Conservation (phyloP, 495 filamentous ascomycete species). For the Trichoderma reesei region DNA sequence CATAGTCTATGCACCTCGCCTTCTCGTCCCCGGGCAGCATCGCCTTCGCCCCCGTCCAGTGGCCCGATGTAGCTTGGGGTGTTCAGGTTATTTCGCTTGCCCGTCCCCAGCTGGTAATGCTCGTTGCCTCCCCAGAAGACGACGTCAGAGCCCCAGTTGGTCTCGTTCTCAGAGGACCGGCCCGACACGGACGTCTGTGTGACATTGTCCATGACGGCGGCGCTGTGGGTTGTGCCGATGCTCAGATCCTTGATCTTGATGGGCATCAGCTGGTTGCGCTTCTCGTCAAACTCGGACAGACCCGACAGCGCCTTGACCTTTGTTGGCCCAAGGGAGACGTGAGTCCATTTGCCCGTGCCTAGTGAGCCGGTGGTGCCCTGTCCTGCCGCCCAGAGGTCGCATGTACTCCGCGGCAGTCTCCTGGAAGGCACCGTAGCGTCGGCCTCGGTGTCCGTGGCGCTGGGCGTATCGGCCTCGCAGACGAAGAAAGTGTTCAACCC, state of each 20-base stretch:
- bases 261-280: slow-evolving; percentile 50
- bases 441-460: background rate
- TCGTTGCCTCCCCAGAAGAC: slow-evolving; percentile 95
- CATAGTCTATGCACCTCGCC: slow-evolving; percentile 69
- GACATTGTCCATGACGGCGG: slow-evolving; percentile 72
- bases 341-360: slow-evolving; percentile 83
- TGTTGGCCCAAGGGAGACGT: slow-evolving; percentile 64
- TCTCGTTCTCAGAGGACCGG: slow-evolving; percentile 47
- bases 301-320: slow-evolving; percentile 79
- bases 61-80: slow-evolving; percentile 71
- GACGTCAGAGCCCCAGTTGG: slow-evolving; percentile 75
- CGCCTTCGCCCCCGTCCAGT: slow-evolving; percentile 46
- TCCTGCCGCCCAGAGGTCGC: slow-evolving; percentile 78
- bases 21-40: slow-evolving; percentile 37
- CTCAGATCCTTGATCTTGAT: slow-evolving; percentile 65
- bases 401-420: slow-evolving; percentile 32
- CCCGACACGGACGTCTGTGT: slow-evolving; percentile 46
- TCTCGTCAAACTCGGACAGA: slow-evolving; percentile 79
- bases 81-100: slow-evolving; percentile 69
- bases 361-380: slow-evolving; percentile 74
- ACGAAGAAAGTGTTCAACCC: slow-evolving; percentile 79
- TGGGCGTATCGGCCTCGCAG: slow-evolving; percentile 55
- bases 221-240: slow-evolving; percentile 67
- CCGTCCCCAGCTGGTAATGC: slow-evolving; percentile 83
- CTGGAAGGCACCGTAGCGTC: slow-evolving; percentile 8